Base-by-base conservation (phyloP, 228 moss, liverwort and hornwort species). In the Sphagnum magellanicum region DNA sequence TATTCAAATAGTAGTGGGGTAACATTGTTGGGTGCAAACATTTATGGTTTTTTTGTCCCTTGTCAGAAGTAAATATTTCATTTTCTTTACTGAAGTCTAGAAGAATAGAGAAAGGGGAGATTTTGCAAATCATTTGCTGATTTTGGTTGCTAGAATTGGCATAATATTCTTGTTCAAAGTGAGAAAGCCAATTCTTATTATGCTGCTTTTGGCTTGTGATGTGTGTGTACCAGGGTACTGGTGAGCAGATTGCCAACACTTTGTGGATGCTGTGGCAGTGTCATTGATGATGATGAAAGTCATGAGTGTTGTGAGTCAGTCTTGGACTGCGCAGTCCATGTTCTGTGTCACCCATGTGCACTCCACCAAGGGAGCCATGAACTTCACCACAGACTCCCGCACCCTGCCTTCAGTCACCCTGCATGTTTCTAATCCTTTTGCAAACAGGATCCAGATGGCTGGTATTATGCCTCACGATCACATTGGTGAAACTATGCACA, bases 351-450 rank as follows among this genome's bases (percentile, higher is more conserved):
- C 51, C 76, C 70, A 8, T 90, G 83, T 6, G 70, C 95, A 61
- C 78, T 95, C 63, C 90, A 88, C 72, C 90, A 95, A 71, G 92
- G 92, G 68, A 91, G 74, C n/a, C 95, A 90, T 15, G 95, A 95
- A 73, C 82, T 95, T 75, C 90, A 90, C 53, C 86, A 92, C 67
- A 84, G 95, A 16, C 82, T 83, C 53, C 71, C 85, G 58, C 81
- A 85, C 67, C 87, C 88, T 52, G 87, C 88, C 59, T 77, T 74
- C 60, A 49, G 66, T 32, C 16, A 81, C 59, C 82, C 76, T 72
- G 74, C 75, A 4, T 82, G 66, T 61, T 66, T 83, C 32, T 32
- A 32, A 32, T 32, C 32, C 32, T 32, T 96, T 92, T 64, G 81
- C 84, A 4, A 81, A 77, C 57, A 85, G 77, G 67, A 88, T 96